These are phyloP conservation scores for Pichia sp. DNA, from an alignment of 1,139 yeast genomes.

Conservation along the genomic window DNA sequence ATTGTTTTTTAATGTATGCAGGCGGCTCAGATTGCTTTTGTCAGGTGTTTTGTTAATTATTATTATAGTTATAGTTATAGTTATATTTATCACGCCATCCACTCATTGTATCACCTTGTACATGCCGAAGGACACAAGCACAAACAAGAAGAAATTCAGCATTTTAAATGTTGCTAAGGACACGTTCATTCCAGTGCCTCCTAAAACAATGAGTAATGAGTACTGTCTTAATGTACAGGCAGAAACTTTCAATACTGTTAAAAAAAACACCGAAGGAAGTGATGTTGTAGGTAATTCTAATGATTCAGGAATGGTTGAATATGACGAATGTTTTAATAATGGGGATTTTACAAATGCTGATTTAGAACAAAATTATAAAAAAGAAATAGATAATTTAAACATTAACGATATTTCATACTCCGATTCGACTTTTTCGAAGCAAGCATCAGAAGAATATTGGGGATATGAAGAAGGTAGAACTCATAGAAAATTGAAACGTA, in stretches of 20 bases:
- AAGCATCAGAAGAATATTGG: constrained; percentile 2
- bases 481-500: constrained; percentile 18
- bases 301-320: constrained; percentile 6
- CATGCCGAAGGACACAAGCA: too few species aligned
- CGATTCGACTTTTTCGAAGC: neutral
- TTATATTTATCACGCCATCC: too few species aligned
- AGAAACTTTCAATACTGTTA: constrained; percentile 6
- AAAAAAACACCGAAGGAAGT: neutral
- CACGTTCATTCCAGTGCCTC: constrained; percentile 19
- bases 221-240: constrained; percentile 15
- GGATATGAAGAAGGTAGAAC: constrained; percentile 19
- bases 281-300: neutral
- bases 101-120: too few species aligned
- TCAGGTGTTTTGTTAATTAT: too few species aligned
- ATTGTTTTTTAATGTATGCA: too few species aligned
- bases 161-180: constrained; percentile 12
- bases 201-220: constrained; percentile 7
- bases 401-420: constrained; percentile 1
- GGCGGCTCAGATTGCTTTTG: too few species aligned
- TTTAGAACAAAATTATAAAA: constrained; percentile 1
- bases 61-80: too few species aligned
- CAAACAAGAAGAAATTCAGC: neutral
- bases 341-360: constrained; percentile 6
- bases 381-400: neutral
- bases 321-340: constrained; percentile 15